Evolutionary conservation across 768 basidiomycete species (phyloP), one percentile per base, ranked within the genome.

Genomic region (Tricholoma furcatifolium): DNA sequence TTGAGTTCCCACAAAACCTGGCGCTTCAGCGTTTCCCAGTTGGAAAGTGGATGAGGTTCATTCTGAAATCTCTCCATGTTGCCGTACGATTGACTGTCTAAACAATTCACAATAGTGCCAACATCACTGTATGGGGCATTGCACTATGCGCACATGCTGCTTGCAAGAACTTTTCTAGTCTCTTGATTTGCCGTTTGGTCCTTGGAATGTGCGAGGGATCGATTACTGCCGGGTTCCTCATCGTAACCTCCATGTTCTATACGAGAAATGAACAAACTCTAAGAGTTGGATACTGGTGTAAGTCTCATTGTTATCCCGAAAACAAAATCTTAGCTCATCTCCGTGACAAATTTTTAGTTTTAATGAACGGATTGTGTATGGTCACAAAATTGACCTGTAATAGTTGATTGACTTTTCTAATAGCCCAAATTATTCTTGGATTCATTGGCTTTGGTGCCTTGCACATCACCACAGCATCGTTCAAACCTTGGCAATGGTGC

Each of bases 211-310:
- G 87, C 61, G 88, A 91, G 66, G 87, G 77, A 14, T 74, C 74
- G 4, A 81, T 87, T 58, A 89, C 88, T 0, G 83, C 89, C 1
- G 88, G 87, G 0, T 88, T 91, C 65, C 67, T 90, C 77, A 85
- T 90, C 45, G 82, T 89, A 50, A 87, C 74, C 35, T 81, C 83
- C 24, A 88, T 89, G 87, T 90, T 89, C 60, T 89, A 89, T 60
- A 88, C 86, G 0, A 77, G 84, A 46, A 80, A 66, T 6, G 88
- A 90, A 58, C 85, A 87, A 60, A 88, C 85, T 0, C 56, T 79
- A 36, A 71, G 88, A 10, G 79, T 89, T 17, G 87, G 88, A 3
- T 88, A 87, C 61, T 89, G 85, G 85, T 88, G 87, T 88, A 64
- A 68, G 85, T 71, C 6, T 3, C n/a, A 27, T 35, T 31, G 4